phyloP scores from a whole-genome alignment of 1,139 yeast genomes.

The Yamadazyma blattariae region DNA sequence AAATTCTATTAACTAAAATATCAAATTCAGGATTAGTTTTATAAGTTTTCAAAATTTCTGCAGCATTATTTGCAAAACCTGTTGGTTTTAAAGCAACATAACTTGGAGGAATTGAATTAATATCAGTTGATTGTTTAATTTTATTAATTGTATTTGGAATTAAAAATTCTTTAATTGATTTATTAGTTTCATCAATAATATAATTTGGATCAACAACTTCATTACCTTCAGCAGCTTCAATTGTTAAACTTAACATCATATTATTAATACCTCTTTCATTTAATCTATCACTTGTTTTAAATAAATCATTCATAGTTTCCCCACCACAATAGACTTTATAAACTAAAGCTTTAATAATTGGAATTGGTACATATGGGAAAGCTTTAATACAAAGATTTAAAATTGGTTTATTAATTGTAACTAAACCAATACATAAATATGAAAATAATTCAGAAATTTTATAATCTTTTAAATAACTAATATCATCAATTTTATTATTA shows the following conservation, averaged over 20 bases:
- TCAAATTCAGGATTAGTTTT: slow-evolving; percentile 52
- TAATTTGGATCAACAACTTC: slow-evolving; percentile 58
- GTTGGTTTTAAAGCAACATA: slow-evolving; percentile 93
- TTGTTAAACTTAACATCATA: slow-evolving; percentile 92
- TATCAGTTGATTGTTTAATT: slow-evolving; percentile 35
- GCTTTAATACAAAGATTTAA: slow-evolving; percentile 58
- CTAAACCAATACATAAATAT: slow-evolving; percentile 63
- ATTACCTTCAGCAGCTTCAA: slow-evolving; percentile 87
- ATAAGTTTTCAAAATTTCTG: slow-evolving; percentile 66
- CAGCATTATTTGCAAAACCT: slow-evolving; percentile 78
- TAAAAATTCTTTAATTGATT: slow-evolving; percentile 66
- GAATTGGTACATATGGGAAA: slow-evolving; percentile 77
- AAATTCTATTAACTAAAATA: slow-evolving; percentile 62
- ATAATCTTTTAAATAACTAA: slow-evolving; percentile 31
- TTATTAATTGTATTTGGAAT: slow-evolving; percentile 64
- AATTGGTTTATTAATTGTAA: slow-evolving; percentile 61
- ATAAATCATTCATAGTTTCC: slow-evolving; percentile 67
- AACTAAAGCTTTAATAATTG: slow-evolving; percentile 66
- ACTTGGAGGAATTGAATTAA: slow-evolving; percentile 72
- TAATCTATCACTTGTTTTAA: slow-evolving; percentile 65
- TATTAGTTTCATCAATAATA: slow-evolving; percentile 64
- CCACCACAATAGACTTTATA: slow-evolving; percentile 93
- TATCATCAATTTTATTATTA: slow-evolving; percentile 10
- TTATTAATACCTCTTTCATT: slow-evolving; percentile 76
- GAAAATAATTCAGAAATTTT: slow-evolving; percentile 50